Conservation (phyloP, 2,329 filamentous ascomycete species). For the Colletotrichum graminicola region DNA sequence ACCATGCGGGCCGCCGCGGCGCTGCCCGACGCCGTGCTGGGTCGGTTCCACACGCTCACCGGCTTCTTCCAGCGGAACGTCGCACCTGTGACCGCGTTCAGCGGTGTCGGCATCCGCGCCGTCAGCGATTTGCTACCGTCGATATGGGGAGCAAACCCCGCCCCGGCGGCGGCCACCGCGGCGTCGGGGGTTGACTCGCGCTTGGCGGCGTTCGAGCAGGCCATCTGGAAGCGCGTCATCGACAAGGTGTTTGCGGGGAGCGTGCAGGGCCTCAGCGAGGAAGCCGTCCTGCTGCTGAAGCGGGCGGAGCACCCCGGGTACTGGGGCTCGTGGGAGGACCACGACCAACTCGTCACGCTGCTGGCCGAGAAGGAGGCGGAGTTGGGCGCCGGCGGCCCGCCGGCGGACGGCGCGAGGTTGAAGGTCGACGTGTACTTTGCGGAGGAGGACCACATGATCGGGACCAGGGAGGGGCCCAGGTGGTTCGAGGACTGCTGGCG, state of each 20-base stretch:
- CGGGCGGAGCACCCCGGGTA: slow-evolving; percentile 40
- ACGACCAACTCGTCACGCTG: slow-evolving; percentile 47
- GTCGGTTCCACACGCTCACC: slow-evolving; percentile 43
- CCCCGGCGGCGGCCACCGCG: background rate
- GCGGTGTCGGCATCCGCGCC: background rate
- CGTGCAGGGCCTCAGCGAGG: slow-evolving; percentile 46
- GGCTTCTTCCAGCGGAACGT: slow-evolving; percentile 44
- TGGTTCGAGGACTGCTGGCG: slow-evolving; percentile 50
- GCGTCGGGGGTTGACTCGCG: background rate
- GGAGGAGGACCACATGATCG: slow-evolving; percentile 49
- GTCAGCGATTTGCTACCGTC: slow-evolving; percentile 17
- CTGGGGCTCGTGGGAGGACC: slow-evolving; percentile 51
- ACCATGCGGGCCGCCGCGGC: slow-evolving; percentile 43
- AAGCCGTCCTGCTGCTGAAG: slow-evolving; percentile 48
- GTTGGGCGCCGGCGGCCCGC: background rate
- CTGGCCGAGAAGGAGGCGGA: slow-evolving; percentile 40
- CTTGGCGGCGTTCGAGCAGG: slow-evolving; percentile 44
- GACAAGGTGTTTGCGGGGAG: slow-evolving; percentile 45
- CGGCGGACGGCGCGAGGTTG: slow-evolving; percentile 42
- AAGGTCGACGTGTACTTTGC: slow-evolving; percentile 47
- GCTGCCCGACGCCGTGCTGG: slow-evolving; percentile 45
- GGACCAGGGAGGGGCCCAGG: slow-evolving; percentile 44
- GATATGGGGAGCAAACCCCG: background rate
- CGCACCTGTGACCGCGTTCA: slow-evolving; percentile 38
- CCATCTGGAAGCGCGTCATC: slow-evolving; percentile 41